phyloP scores from a whole-genome alignment of 2,329 filamentous ascomycete genomes.

The Venturia oleaginea region DNA sequence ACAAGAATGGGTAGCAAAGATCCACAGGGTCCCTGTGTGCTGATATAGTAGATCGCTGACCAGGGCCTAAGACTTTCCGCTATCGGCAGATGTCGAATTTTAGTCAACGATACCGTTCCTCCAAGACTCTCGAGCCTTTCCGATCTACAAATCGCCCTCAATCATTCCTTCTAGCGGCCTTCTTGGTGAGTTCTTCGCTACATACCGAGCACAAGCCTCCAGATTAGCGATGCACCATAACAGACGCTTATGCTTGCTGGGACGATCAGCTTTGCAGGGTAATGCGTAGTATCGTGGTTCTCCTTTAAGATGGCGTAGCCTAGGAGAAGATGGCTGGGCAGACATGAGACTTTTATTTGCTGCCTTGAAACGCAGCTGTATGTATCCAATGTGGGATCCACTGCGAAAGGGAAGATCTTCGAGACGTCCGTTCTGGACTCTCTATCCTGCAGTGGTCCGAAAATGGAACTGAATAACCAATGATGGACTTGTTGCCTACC shows the following conservation, averaged over 20 bases:
- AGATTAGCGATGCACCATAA: background rate
- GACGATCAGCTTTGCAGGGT: background rate
- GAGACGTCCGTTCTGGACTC: background rate
- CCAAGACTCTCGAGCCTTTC: background rate
- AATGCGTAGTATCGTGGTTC: background rate
- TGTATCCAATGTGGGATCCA: background rate
- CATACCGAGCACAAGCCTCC: background rate
- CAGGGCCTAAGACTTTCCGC: background rate
- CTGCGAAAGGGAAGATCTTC: background rate
- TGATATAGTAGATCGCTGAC: background rate
- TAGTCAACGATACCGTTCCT: background rate
- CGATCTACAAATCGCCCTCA: background rate
- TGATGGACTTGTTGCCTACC: background rate
- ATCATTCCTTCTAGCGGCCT: conserved; percentile 2
- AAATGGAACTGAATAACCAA: too few species aligned
- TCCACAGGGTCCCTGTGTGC: background rate
- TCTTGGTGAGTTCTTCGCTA: background rate
- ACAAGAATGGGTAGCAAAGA: background rate
- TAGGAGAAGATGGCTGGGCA: background rate
- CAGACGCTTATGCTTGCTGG: background rate
- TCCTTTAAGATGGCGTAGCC: background rate
- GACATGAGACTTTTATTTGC: background rate
- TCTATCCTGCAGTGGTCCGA: too few species aligned
- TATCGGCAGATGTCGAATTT: background rate
- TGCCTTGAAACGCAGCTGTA: background rate